Evolutionary conservation across 139 green algal genomes (phyloP), one percentile per base, ranked within the genome.

Genomic region (Zygnema circumcarinatum): DNA sequence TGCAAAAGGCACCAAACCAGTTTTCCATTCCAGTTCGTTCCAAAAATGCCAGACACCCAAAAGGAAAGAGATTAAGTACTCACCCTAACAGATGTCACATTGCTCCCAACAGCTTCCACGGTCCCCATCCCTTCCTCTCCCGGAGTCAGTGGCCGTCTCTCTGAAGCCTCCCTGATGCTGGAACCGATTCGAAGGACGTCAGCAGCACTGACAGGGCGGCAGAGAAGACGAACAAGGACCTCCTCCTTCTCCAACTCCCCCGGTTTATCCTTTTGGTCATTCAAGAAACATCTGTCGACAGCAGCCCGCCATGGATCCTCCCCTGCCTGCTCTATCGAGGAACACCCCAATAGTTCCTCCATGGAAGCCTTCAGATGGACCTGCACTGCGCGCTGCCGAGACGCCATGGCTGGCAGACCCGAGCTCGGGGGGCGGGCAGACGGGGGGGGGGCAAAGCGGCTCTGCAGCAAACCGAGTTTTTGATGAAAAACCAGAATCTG

Each of bases 61-160:
- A n/a, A n/a, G n/a, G n/a, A n/a, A n/a, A n/a, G n/a, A n/a, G n/a
- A n/a, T n/a, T n/a, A n/a, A n/a, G n/a, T n/a, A n/a, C n/a, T n/a
- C 75, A 83, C 32, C 32, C 36, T 83, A 33, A 83, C 3, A 33
- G 33, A 42, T 39, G 47, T 47, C 21, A 67, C 35, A 31, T 83
- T 42, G 32, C 47, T 53, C 22, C 79, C 38, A 21, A 85, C 79
- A 3, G 35, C 79, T 67, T 76, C 79, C 29, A 85, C 38, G 2
- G 32, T 20, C 11, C 79, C 79, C 31, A 35, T 53, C 3, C 79
- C 79, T 38, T 85, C 79, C 3, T 76, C 52, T 36, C 79, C 79
- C 38, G 79, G 79, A 78, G 40, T 85, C 11, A 36, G 3, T 16
- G 79, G 79, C 22, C 35, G 79, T 53, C 16, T 78, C 69, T 78